A percentile compares a stretch with the other conserved stretches of the same genome.
phyloP scores from a whole-genome alignment of 176 grass and related monocot species.

The Rhynchospora pubera region DNA sequence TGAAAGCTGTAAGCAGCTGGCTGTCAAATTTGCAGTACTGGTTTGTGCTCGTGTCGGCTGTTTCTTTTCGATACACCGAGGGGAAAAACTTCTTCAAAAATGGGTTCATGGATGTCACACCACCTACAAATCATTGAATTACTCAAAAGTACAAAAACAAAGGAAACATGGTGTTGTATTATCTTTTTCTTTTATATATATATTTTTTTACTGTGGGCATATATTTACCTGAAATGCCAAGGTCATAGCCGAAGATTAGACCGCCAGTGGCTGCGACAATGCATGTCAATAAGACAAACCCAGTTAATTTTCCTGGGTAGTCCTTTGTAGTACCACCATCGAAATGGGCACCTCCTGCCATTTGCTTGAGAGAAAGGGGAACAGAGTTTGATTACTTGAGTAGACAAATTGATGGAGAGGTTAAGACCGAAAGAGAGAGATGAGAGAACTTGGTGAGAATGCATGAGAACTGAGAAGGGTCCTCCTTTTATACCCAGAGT shows the following conservation, averaged over 20 bases:
- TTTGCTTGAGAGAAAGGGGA: not conserved
- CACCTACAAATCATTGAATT: slow-evolving; percentile 15
- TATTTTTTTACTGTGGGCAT: not conserved
- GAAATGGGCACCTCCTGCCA: slow-evolving; percentile 14
- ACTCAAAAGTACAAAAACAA: not conserved
- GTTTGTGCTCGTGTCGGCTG: slow-evolving; percentile 2
- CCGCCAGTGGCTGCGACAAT: slow-evolving; percentile 25
- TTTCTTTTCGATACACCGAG: slow-evolving; percentile 22
- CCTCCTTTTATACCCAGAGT: not conserved
- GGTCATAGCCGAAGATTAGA: slow-evolving; percentile 32
- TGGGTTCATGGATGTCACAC: slow-evolving; percentile 33
- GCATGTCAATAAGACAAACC: slow-evolving; percentile 16
- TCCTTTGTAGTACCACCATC: not conserved
- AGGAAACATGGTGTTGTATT: not conserved
- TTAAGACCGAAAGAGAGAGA: not conserved
- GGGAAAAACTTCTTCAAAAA: slow-evolving; percentile 36
- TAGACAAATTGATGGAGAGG: not conserved
- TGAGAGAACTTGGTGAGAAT: not conserved
- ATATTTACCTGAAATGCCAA: slow-evolving; percentile 29
- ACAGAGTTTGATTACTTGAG: not conserved
- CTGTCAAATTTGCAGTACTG: slow-evolving; percentile 25
- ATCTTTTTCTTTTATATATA: not conserved
- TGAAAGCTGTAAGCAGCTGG: slow-evolving; percentile 5
- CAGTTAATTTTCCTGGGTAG: slow-evolving; percentile 21
- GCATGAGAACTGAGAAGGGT: not conserved